Conservation (phyloP, 192 early-diverging fungal genomes). For the Funneliformis mosseae region DNA sequence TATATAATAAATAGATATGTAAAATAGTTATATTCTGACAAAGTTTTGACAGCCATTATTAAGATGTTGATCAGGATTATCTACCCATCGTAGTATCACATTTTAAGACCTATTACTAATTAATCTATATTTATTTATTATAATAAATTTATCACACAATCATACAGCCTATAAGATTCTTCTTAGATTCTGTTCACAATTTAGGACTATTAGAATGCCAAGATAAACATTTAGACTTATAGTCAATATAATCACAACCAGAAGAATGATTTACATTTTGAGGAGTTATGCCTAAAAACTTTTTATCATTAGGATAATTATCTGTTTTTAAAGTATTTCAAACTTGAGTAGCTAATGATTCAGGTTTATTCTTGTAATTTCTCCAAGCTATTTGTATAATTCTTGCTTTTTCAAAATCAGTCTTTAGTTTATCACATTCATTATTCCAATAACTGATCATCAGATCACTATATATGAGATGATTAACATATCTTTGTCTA, state of each 20-base stretch:
- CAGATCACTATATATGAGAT: conserved; percentile 9
- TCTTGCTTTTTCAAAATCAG: conserved; percentile 18
- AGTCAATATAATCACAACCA: too few species aligned
- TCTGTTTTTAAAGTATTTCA: background rate
- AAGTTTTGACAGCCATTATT: background rate
- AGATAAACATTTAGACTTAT: too few species aligned
- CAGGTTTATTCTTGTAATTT: conserved; percentile 17
- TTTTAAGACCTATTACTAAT: background rate
- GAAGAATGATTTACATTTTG: conserved; percentile 8
- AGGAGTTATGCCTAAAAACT: conserved; percentile 21
- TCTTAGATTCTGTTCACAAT: too few species aligned
- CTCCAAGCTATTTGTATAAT: conserved; percentile 29
- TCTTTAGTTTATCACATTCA: conserved; percentile 21
- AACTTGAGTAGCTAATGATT: background rate
- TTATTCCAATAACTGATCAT: conserved; percentile 22
- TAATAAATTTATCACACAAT: background rate
- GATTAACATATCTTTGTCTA: conserved; percentile 21
- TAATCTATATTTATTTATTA: background rate
- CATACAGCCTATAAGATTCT: background rate
- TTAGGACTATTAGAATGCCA: too few species aligned
- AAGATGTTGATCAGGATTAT: background rate
- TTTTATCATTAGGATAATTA: conserved; percentile 15
- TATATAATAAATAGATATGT: too few species aligned
- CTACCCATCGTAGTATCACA: background rate
- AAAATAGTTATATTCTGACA: conserved; percentile 15